Conservation (phyloP, 2,329 filamentous ascomycete genomes). For the Ophiocordyceps camponoti-saundersi region DNA sequence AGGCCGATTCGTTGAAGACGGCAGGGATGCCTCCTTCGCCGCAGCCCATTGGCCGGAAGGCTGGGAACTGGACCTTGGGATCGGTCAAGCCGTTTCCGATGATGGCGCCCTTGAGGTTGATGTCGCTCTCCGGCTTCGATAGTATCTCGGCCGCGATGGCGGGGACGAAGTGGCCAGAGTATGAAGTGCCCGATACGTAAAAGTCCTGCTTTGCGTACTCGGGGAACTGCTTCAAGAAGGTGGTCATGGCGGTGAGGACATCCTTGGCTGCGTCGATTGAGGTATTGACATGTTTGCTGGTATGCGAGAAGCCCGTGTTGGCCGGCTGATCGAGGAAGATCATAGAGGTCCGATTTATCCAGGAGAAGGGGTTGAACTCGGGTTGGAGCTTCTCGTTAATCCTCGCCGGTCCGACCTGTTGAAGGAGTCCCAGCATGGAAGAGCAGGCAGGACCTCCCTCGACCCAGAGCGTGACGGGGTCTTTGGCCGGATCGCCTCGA, state of each 20-base stretch:
- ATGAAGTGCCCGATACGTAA: constrained; percentile 91
- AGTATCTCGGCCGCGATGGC: constrained; percentile 83
- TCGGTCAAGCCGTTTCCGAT: constrained; percentile 96
- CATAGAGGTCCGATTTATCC: constrained; percentile 94
- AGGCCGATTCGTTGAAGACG: constrained; percentile 60
- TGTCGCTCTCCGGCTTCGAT: constrained; percentile 86
- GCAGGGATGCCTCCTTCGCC: constrained; percentile 84
- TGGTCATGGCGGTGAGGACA: constrained; percentile 82
- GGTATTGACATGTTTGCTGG: constrained; percentile 71
- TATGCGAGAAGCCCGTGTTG: constrained; percentile 96
- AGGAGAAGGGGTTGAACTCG: constrained; percentile 72
- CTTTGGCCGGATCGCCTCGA: constrained; percentile 86
- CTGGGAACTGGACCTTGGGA: constrained; percentile 74
- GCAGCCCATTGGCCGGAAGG: constrained; percentile 96
- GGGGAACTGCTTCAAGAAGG: constrained; percentile 98
- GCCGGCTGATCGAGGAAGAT: constrained; percentile 99
- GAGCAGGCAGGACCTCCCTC: constrained; percentile 95
- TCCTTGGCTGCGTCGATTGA: constrained; percentile 93
- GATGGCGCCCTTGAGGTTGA: constrained; percentile 86
- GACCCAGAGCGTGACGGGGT: constrained; percentile 84
- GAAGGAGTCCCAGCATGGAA: constrained; percentile 86
- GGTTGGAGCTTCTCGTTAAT: constrained; percentile 68
- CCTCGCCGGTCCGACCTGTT: constrained; percentile 81
- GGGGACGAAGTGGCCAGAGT: constrained; percentile 87
- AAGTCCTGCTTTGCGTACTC: constrained; percentile 87